Percentiles rank a stretch among this genome's conserved stretches.
Evolutionary conservation across 805 yeast genomes (phyloP).

Genomic region (Lachancea quebecensis): DNA sequence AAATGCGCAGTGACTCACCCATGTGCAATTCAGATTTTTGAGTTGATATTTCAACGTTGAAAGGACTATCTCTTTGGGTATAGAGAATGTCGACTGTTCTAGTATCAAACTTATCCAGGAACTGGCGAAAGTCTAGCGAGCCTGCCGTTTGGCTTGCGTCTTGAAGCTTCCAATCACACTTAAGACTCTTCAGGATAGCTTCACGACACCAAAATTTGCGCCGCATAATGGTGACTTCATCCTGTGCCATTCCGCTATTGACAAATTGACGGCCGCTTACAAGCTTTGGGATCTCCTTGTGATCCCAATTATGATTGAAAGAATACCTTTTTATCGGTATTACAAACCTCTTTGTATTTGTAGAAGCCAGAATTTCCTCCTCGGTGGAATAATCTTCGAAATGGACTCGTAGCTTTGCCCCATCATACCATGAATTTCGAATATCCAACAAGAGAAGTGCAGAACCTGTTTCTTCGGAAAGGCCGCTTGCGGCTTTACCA

Average conservation of each 20-base stretch:
- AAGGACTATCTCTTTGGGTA: constrained; percentile 15
- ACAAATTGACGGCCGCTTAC: constrained; percentile 60
- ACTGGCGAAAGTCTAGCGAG: constrained; percentile 22
- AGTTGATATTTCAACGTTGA: constrained; percentile 11
- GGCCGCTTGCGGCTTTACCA: constrained; percentile 11
- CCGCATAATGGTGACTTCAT: constrained; percentile 49
- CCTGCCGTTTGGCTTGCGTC: constrained; percentile 15
- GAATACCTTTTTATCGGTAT: constrained; percentile 61
- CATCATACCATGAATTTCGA: constrained; percentile 72
- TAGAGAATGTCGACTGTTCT: constrained; percentile 20
- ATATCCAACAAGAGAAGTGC: constrained; percentile 67
- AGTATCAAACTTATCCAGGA: constrained; percentile 21
- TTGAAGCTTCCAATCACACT: constrained; percentile 55
- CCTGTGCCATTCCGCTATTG: constrained; percentile 40
- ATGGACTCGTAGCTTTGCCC: constrained; percentile 33
- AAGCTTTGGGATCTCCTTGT: constrained; percentile 60
- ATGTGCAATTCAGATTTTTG: constrained; percentile 7
- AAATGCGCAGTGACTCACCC: constrained; percentile 14
- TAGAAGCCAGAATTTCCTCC: constrained; percentile 33
- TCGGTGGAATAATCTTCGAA: constrained; percentile 28
- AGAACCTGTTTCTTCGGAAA: constrained; percentile 41
- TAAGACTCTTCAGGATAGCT: constrained; percentile 47
- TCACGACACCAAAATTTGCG: constrained; percentile 80
- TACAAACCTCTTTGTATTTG: constrained; percentile 51
- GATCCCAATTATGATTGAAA: constrained; percentile 23